Conservation (phyloP, 495 filamentous ascomycete species). For the Geoglossum glabrum region DNA sequence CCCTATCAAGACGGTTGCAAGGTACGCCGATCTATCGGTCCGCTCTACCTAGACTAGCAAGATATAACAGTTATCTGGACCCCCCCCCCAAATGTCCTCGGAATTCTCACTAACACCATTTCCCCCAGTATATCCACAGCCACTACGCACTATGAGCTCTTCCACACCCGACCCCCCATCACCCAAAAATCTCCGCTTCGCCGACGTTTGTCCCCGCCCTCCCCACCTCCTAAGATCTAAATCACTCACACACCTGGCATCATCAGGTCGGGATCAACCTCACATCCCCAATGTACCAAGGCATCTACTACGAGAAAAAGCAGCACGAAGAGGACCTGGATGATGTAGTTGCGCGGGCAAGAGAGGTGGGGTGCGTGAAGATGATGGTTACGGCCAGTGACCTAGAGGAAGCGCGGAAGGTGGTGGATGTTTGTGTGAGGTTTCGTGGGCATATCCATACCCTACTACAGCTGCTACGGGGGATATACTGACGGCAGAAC, state of each 20-base stretch:
- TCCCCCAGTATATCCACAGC: background rate
- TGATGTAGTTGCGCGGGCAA: slow-evolving; percentile 54
- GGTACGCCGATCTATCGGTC: background rate
- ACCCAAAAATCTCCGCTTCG: background rate
- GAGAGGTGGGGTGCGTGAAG: slow-evolving; percentile 59
- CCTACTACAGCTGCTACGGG: background rate
- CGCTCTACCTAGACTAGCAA: background rate
- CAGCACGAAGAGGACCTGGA: slow-evolving; percentile 61
- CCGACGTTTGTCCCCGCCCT: background rate
- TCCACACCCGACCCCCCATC: background rate
- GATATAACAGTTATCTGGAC: background rate
- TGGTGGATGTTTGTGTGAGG: slow-evolving; percentile 48
- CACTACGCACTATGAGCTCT: background rate
- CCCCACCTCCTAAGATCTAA: background rate
- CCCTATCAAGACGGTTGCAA: background rate
- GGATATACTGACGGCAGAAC: background rate
- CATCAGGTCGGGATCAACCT: slow-evolving; percentile 81
- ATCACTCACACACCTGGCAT: background rate
- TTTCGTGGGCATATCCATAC: slow-evolving; percentile 31
- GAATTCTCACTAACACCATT: background rate
- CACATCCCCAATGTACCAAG: slow-evolving; percentile 67
- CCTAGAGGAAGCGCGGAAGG: slow-evolving; percentile 53
- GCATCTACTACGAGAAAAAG: slow-evolving; percentile 64
- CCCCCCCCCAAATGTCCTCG: background rate
- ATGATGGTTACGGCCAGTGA: slow-evolving; percentile 91